Base-by-base conservation (phyloP, 768 basidiomycete species). In the Lactarius tabidus region DNA sequence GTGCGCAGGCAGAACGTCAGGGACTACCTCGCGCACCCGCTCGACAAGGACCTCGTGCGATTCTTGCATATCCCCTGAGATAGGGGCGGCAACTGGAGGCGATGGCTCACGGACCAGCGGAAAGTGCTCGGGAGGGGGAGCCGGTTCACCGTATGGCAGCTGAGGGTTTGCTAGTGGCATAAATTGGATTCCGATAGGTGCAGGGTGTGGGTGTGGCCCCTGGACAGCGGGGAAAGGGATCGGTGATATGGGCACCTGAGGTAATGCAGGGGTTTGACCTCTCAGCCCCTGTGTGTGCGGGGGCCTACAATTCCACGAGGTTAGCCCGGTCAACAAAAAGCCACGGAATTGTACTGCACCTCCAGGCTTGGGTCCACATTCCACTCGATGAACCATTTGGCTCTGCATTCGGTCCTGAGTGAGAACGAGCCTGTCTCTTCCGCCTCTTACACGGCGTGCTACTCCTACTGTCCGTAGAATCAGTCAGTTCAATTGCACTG, bases 1-100 rank as follows among this genome's bases (percentile, higher is more conserved):
- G 67, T 90, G 80, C 3, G 79, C 69, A 0, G 86, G 84, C 26
- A 82, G 79, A 28, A 90, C 87, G 69, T 91, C 88, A 0, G 90
- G 90, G 15, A 91, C 73, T 53, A 92, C 82, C 70, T 90, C 88
- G 41, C 88, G 76, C 35, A 90, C 79, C 48, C 79, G 84, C 1
- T 82, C 79, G 35, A 87, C 65, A 52, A 71, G 74, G 20, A 38
- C 69, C 54, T 76, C 76, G n/a, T 61, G 52, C 6, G 57, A 14
- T 18, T 62, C 64, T 62, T 59, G 52, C 33, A 31, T 33, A 26
- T 39, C 38, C 28, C 60, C 62, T n/a, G 29, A 14, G 12, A 28
- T 14, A 12, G n/a, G 29, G 17, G 38, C 7, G 17, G 29, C 8
- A n/a, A 26, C 45, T 57, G 35, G 28, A 9, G 35, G 59, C 18